Base-by-base conservation (phyloP, 2,329 filamentous ascomycete species). In the Colletotrichum higginsianum region DNA sequence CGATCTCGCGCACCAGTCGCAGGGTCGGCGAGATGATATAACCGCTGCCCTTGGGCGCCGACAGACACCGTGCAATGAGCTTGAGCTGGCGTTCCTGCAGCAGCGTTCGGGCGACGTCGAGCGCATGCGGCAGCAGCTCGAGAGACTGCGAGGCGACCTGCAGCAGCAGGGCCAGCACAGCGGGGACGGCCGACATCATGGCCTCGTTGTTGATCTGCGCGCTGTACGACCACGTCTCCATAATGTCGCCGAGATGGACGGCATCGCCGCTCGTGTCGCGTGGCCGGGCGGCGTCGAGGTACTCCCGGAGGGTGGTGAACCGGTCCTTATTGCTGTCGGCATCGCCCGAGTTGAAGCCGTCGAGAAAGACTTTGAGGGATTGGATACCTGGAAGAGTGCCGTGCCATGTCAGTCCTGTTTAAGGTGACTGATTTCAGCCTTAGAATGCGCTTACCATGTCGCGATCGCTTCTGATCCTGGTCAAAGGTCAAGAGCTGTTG, bases 1-100 rank as follows among this genome's bases (percentile, higher is more conserved):
- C 90, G n/a, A 95, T 88, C 82, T 99, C 96, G 62, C 92, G 93
- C 71, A 99, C 87, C 62, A 99, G 84, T 67, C 96, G 91, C 70
- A 99, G 84, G 30, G 93, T 95, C 0, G 96, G 96, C 3, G 94
- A 96, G 72, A 98, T 95, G 70, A 98, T 85, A 80, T 94, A 94
- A 49, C 95, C 94, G 78, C 97, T 98, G 58, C 90, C 88, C 80
- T 94, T 95, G 30, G 93, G 92, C 0, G 94, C 90, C 4, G 93
- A 92, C 21, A 98, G 83, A 71, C 94, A 94, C 71, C 92, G 91
- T 42, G 94, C 91, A 30, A 98, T 84, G 3, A 97, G 88, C 76
- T 95, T 94, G 74, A 95, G 86, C 75, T 98, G 94, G 35, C 92
- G 89, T 74, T 93, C 93, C 77, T 95, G 93, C 38, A 99, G 84